These are phyloP conservation scores for Amborella trichopoda DNA, from an alignment of 164 flowering plant species.

Conservation along the genomic window DNA sequence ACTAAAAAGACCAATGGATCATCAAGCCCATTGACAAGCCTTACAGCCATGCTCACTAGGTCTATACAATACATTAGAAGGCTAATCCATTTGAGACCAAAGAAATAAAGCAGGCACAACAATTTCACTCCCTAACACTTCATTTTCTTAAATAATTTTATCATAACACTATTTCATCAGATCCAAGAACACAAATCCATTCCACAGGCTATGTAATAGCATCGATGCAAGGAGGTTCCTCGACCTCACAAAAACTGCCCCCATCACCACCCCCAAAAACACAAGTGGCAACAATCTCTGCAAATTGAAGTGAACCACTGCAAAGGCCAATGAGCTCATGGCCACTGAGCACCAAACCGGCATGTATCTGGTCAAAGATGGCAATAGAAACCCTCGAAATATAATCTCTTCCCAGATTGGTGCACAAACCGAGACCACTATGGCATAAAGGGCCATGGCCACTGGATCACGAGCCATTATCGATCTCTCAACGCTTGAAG, in stretches of 20 bases:
- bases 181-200: conserved; percentile 84
- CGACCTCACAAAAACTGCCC: conserved; percentile 62
- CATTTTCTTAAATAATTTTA: neutral
- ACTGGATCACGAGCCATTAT: conserved; percentile 88
- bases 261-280: conserved; percentile 88
- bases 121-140: too few relatives aligned
- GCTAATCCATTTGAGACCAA: too few relatives aligned
- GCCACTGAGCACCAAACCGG: conserved; percentile 88
- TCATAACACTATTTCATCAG: conserved; percentile 47
- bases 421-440: conserved; percentile 86
- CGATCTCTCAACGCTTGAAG: conserved; percentile 90
- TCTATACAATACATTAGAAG: too few relatives aligned
- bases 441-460: conserved; percentile 82
- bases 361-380: conserved; percentile 90
- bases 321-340: conserved; percentile 80
- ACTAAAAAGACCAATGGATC: too few relatives aligned
- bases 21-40: too few relatives aligned
- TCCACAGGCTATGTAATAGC: conserved; percentile 94
- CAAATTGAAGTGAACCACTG: conserved; percentile 85
- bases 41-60: too few relatives aligned
- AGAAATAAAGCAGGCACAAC: too few relatives aligned
- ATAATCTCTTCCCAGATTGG: conserved; percentile 97
- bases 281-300: conserved; percentile 89
- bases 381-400: conserved; percentile 90
- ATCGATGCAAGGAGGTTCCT: conserved; percentile 79